A percentile compares a stretch with the other conserved stretches of the same genome.
Evolutionary conservation across 2,329 filamentous ascomycete genomes (phyloP).

Genomic region (Myriangium duriaei): DNA sequence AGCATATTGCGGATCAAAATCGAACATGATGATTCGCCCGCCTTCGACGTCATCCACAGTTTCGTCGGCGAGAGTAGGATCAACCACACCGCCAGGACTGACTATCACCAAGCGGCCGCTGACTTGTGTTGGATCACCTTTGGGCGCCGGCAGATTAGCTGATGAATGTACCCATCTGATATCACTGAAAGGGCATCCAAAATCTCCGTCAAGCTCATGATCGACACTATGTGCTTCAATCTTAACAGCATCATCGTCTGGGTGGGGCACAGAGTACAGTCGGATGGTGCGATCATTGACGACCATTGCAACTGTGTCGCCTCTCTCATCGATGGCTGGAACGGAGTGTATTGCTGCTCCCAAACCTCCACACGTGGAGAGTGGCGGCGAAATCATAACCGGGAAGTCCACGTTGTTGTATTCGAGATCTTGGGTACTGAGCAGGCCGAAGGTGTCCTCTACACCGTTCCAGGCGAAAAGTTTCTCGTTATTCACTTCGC

Average conservation of each 20-base stretch:
- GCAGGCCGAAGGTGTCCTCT: constrained; percentile 25
- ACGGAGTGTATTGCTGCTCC: constrained; percentile 25
- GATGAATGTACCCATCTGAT: constrained; percentile 24
- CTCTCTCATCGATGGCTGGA: constrained; percentile 24
- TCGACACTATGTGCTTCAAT: constrained; percentile 27
- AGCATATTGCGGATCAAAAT: constrained; percentile 23
- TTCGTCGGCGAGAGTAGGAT: constrained; percentile 18
- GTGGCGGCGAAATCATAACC: constrained; percentile 25
- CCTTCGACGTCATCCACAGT: constrained; percentile 24
- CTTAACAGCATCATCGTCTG: constrained; percentile 16
- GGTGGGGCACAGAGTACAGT: constrained; percentile 23
- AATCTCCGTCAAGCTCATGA: constrained; percentile 26
- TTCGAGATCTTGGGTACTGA: constrained; percentile 22
- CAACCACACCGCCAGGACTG: constrained; percentile 23
- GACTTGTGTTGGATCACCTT: constrained; percentile 16
- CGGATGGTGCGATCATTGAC: constrained; percentile 26
- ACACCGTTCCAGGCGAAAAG: constrained; percentile 26
- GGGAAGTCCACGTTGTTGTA: constrained; percentile 26
- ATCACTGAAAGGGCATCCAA: constrained; percentile 26
- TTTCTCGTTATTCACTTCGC: constrained; percentile 20
- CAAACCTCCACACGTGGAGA: constrained; percentile 25
- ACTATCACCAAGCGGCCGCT: constrained; percentile 24
- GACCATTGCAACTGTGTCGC: constrained; percentile 26
- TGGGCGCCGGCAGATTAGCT: constrained; percentile 17
- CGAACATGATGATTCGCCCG: constrained; percentile 25